phyloP scores from a whole-genome alignment of 352 stramenopile species.

The Plasmopara viticola region DNA sequence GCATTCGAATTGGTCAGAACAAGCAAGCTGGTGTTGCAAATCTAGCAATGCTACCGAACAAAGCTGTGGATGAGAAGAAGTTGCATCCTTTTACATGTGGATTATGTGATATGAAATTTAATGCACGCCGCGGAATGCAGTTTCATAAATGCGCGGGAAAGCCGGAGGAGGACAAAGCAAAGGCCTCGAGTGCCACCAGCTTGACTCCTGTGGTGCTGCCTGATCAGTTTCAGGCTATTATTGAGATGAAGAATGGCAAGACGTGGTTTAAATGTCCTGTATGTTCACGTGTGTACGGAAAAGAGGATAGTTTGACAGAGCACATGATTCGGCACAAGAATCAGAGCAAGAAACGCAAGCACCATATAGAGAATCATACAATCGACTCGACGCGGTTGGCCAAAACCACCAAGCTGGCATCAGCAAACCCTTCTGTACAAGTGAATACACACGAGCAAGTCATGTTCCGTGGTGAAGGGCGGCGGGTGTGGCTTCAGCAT shows the following conservation, averaged over 20 bases:
- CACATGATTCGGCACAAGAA: constrained; percentile 83
- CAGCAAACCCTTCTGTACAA: constrained; percentile 81
- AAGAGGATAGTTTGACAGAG: constrained; percentile 58
- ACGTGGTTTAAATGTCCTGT: constrained; percentile 84
- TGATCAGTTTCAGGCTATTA: constrained; percentile 53
- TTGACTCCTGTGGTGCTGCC: constrained; percentile 67
- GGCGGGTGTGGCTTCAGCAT: constrained; percentile 71
- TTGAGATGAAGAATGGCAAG: constrained; percentile 75
- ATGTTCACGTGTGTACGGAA: constrained; percentile 72
- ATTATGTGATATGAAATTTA: constrained; percentile 84
- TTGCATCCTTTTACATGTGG: constrained; percentile 78
- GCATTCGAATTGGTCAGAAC: constrained; percentile 55
- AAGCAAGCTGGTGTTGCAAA: constrained; percentile 45
- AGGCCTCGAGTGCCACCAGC: constrained; percentile 18
- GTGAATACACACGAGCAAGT: constrained; percentile 85
- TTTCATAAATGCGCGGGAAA: constrained; percentile 80
- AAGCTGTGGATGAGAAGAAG: constrained; percentile 83
- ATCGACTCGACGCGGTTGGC: constrained; percentile 72
- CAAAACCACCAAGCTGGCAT: constrained; percentile 79
- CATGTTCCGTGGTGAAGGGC: constrained; percentile 69
- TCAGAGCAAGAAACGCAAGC: constrained; percentile 81
- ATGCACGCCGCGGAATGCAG: constrained; percentile 73
- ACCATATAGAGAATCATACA: constrained; percentile 76
- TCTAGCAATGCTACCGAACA: constrained; percentile 53
- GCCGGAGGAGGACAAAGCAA: constrained; percentile 28